Evolutionary conservation across 164 flowering plant species (phyloP), one percentile per base, ranked within the genome.

Genomic region (Magnolia sinica): DNA sequence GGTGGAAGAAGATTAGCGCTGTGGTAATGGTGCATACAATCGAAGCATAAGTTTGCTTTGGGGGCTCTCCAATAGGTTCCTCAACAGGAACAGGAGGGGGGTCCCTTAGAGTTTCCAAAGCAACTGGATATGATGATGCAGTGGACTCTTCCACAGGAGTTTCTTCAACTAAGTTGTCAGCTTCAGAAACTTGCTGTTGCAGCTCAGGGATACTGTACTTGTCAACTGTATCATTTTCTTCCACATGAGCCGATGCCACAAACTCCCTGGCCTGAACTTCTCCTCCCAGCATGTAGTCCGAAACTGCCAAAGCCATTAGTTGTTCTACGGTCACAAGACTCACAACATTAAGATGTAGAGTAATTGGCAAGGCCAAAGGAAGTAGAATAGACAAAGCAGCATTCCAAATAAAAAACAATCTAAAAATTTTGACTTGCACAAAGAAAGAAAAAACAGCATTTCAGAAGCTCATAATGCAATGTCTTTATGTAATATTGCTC

Each of bases 41-140:
- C 45, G 99, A 95, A 64, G 99, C 99, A 83, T 94, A 94, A 24
- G 99, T 93, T 22, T 89, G 92, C 81, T 90, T 94, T 74, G 87
- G 88, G 22, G 91, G 90, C 83, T 94, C 98, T 18, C 82, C 91
- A 68, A 76, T 81, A 80, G 91, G 85, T 73, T 93, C 99, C 79
- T 88, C 92, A 65, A 84, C 81, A 65, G 87, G 80, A 70, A 86
- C 64, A 55, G 90, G 78, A 50, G 84, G 78, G 2, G 73, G 59
- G 22, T 89, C 94, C 74, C 80, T 91, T 19, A 78, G 76, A 66
- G 84, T 50, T 76, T 81, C 78, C 50, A 78, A 29, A 68, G 83
- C 52, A 81, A 66, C 83, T 27, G 87, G 84, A 79, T 81, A 83
- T 64, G 87, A 77, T 64, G 87, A 76, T 79, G 85, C 87, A 80